Evolutionary conservation across 139 green algal genomes (phyloP).

Genomic region (Astrephomene gubernaculifera): DNA sequence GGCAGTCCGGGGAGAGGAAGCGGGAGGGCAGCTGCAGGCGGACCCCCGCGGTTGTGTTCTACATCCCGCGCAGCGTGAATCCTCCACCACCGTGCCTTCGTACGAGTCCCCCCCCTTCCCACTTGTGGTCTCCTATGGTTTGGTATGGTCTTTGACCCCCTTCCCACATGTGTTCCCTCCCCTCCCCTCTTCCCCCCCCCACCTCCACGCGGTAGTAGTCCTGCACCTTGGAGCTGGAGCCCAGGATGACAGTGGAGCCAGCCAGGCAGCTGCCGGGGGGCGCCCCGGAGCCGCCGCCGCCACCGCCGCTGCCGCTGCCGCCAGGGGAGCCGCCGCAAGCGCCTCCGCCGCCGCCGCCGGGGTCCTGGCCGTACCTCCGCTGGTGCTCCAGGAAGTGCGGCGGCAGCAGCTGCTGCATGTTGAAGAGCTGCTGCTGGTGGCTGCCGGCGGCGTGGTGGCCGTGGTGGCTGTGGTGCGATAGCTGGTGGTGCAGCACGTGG

Average conservation of each 20-base stretch:
- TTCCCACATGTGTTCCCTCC: no score
- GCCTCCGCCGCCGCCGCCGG: neutral
- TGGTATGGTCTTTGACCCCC: no score
- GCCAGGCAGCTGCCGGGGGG: slow-evolving; percentile 15
- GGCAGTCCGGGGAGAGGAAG: no score
- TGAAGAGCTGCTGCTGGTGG: neutral
- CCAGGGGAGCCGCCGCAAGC: neutral
- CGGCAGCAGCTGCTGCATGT: slow-evolving; percentile 10
- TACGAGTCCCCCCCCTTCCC: no score
- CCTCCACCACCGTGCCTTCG: no score
- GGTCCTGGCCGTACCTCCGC: neutral
- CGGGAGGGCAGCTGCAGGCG: no score
- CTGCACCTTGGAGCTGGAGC: slow-evolving; percentile 29
- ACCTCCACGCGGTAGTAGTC: slow-evolving; percentile 34
- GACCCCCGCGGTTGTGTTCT: no score
- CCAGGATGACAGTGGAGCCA: neutral
- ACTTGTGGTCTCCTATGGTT: no score
- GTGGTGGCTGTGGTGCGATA: neutral
- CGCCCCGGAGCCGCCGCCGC: neutral
- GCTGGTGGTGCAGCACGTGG: neutral
- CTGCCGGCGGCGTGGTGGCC: neutral
- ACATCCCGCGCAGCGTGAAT: no score
- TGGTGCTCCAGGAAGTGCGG: neutral
- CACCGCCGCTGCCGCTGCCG: neutral
- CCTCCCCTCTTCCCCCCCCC: no score